Evolutionary conservation across 2,329 filamentous ascomycete genomes (phyloP).

Genomic region (Aspergillus pseudoglaucus): DNA sequence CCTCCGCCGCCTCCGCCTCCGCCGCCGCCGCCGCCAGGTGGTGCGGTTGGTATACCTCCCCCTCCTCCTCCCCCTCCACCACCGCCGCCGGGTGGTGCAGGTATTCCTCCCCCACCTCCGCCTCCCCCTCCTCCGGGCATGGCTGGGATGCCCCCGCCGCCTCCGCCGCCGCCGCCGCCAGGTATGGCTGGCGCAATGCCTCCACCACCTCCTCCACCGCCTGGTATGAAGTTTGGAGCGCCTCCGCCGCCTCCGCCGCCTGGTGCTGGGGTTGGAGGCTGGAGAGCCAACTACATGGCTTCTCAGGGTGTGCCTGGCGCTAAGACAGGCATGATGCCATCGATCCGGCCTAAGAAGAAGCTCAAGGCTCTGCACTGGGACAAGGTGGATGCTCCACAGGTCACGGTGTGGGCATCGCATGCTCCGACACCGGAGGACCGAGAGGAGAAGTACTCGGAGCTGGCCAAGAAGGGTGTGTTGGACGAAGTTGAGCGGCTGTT

Average conservation of each 20-base stretch:
- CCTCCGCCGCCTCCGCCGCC: constrained; percentile 61
- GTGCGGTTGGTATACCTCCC: constrained; percentile 37
- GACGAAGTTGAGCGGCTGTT: constrained; percentile 98
- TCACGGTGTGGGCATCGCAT: constrained; percentile 87
- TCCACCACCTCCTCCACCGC: constrained; percentile 38
- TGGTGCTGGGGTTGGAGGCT: constrained; percentile 53
- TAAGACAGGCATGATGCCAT: constrained; percentile 63
- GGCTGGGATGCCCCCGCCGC: constrained; percentile 42
- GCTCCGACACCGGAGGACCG: constrained; percentile 78
- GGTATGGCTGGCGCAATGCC: constrained; percentile 35
- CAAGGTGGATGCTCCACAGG: constrained; percentile 87
- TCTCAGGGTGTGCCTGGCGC: constrained; percentile 50
- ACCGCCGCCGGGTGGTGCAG: constrained; percentile 30
- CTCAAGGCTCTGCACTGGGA: constrained; percentile 99
- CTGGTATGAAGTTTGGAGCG: constrained; percentile 36
- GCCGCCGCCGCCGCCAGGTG: constrained; percentile 39
- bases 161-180: constrained; percentile 39
- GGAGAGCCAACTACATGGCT: constrained; percentile 66
- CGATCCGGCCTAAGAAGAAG: constrained; percentile 94
- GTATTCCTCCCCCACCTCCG: constrained; percentile 45
- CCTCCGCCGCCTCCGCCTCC: constrained; percentile 39
- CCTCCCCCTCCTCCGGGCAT: constrained; percentile 42
- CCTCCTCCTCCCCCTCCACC: constrained; percentile 38
- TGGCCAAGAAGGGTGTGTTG: constrained; percentile 88
- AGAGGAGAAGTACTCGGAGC: constrained; percentile 91